Evolutionary conservation across 2,329 filamentous ascomycete species (phyloP), one percentile per base, ranked within the genome.

Genomic region (Hansfordia pulvinata): DNA sequence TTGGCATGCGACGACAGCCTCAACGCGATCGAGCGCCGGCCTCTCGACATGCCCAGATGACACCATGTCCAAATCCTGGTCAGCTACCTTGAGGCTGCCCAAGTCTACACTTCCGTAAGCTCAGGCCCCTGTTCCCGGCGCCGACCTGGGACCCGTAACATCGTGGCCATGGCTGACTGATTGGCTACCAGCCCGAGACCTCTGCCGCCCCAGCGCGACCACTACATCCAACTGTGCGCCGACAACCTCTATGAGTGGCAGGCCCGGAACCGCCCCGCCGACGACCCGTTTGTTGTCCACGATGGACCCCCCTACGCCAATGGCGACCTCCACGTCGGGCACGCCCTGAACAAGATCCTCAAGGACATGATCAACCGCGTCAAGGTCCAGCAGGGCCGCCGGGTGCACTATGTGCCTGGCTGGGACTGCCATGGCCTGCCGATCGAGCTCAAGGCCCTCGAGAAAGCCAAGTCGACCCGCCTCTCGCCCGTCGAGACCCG

Each of bases 371-470:
- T 93, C 34, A 65, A 85, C 40, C 72, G 90, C 20, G 74, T 78
- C 34, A 75, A 93, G 55, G 59, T 96, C 33, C 73, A 81, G 33
- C 68, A 77, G 44, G 90, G 83, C 11, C 76, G 69, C 39, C 65
- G 71, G 35, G 76, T 96, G 18, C 64, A 74, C 20, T 98, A 92
- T 45, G 64, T 85, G 10, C 90, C 90, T 3, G 88, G 90, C 23
- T 98, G 90, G 90, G 92, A 98, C 49, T 98, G 90, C 39, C 90
- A 98, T 59, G 90, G 90, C 1, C 65, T 98, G 25, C 90, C 90
- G 1, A 98, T 98, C 45, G 90, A 98, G 62, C 67, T 96, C 41
- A 98, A 96, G 55, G 90, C 86, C 14, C 65, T 98, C 10, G 79
- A 80, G 41, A 49, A 35, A 34, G 41, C 29, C 37, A 48, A 41